These are phyloP conservation scores for Cladophialophora chaetospira DNA, from an alignment of 2,329 filamentous ascomycete genomes.

Conservation along the genomic window DNA sequence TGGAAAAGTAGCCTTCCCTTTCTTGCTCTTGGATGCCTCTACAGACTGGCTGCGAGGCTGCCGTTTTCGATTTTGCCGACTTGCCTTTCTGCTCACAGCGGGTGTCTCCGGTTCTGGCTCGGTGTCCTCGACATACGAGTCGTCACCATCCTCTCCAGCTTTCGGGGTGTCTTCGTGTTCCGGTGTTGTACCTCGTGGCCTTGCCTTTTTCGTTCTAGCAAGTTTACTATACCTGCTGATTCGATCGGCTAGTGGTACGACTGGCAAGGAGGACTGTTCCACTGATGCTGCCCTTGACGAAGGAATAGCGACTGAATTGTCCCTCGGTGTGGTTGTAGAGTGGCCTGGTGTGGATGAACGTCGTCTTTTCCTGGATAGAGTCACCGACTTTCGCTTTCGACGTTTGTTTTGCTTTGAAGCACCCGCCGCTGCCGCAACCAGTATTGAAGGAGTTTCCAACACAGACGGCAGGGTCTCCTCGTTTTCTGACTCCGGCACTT, in stretches of 20 bases:
- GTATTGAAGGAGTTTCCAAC: background rate
- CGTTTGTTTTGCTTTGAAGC: conserved; percentile 13
- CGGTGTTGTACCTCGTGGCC: conserved; percentile 23
- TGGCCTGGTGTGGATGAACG: conserved; percentile 15
- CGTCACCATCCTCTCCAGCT: conserved; percentile 26
- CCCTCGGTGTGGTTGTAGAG: background rate
- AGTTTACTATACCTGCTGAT: conserved; percentile 16
- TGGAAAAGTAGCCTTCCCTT: conserved; percentile 32
- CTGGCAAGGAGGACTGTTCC: background rate
- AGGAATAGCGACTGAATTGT: background rate
- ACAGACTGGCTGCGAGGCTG: conserved; percentile 5
- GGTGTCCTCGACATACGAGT: conserved; percentile 26
- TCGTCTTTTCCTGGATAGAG: conserved; percentile 17
- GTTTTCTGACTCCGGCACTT: background rate
- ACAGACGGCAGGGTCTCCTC: background rate
- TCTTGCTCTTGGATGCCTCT: background rate
- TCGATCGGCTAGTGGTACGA: background rate
- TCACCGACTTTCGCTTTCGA: conserved; percentile 22
- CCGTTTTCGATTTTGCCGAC: conserved; percentile 12
- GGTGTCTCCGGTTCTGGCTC: conserved; percentile 28
- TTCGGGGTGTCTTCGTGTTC: conserved; percentile 18
- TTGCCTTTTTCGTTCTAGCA: background rate
- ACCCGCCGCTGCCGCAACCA: background rate
- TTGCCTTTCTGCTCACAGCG: conserved; percentile 16
- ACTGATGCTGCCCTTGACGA: background rate